Percentiles rank a stretch among this genome's conserved stretches.
Evolutionary conservation across 2,329 filamentous ascomycete genomes (phyloP).

Genomic region (Aspergillus transmontanensis): DNA sequence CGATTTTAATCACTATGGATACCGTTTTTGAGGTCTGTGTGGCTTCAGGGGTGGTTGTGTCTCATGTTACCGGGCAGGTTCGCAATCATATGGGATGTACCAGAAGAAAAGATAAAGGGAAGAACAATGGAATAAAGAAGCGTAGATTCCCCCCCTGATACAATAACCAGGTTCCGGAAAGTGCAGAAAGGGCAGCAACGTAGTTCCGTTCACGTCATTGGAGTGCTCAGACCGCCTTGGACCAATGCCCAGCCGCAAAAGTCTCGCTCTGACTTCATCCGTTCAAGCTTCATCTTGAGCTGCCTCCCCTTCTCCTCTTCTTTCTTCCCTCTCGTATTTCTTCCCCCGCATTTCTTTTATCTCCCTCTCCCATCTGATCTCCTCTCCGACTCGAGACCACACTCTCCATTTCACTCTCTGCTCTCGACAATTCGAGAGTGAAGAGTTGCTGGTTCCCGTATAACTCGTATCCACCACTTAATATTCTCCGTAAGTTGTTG

Average conservation of each 20-base stretch:
- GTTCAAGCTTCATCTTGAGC: conserved; percentile 14
- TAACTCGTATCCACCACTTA: neutral
- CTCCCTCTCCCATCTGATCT: conserved; percentile 2
- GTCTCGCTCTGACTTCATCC: conserved; percentile 8
- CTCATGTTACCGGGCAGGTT: neutral
- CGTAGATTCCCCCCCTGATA: neutral
- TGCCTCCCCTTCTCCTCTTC: neutral
- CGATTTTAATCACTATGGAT: neutral
- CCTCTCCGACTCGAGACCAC: neutral
- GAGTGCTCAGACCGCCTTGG: conserved; percentile 5
- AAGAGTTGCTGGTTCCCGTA: neutral
- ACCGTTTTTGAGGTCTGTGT: neutral
- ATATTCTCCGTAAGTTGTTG: conserved; percentile 1
- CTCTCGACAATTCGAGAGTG: neutral
- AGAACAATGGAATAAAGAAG: neutral
- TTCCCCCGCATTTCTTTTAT: conserved; percentile 3
- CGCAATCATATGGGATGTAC: neutral
- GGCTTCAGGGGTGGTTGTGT: neutral
- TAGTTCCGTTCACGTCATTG: conserved; percentile 1
- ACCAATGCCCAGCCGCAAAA: conserved; percentile 2
- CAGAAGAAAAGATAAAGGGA: neutral
- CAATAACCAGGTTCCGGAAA: too few relatives aligned
- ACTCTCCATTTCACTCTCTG: neutral
- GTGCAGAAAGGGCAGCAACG: neutral
- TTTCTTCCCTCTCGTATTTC: neutral